phyloP scores from a whole-genome alignment of 306 rosid species.

The Vicia faba region DNA sequence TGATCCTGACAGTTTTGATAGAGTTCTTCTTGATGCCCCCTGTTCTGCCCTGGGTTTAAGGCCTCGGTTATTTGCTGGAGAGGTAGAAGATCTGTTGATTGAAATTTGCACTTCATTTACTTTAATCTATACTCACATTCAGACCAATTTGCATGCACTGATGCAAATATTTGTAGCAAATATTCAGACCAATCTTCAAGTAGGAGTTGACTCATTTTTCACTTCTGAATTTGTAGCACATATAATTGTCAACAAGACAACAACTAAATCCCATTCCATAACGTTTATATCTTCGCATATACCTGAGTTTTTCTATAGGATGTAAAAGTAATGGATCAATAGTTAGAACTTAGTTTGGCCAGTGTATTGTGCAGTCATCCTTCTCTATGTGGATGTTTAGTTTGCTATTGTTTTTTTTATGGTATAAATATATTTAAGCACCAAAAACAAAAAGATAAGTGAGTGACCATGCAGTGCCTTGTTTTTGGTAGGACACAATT shows the following conservation, averaged over 20 bases:
- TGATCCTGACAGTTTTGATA: conserved; percentile 83
- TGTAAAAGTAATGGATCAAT: background rate
- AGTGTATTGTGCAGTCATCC: conserved; percentile 8
- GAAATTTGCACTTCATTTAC: conserved; percentile 8
- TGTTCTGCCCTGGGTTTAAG: conserved; percentile 98
- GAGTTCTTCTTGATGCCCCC: conserved; percentile 97
- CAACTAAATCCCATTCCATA: background rate
- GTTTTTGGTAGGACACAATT: conserved; percentile 68
- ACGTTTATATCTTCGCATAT: background rate
- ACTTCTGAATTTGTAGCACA: background rate
- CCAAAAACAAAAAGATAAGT: background rate
- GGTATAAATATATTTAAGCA: background rate
- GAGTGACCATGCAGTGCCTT: conserved; percentile 29
- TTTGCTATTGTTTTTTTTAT: background rate
- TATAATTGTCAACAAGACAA: background rate
- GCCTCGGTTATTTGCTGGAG: conserved; percentile 87
- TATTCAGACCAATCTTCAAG: conserved; percentile 15
- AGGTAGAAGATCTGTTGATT: conserved; percentile 53
- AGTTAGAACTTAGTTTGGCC: conserved; percentile 19
- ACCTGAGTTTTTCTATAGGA: conserved; percentile 11
- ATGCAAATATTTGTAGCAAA: conserved; percentile 13
- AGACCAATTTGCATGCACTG: conserved; percentile 3
- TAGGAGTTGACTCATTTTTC: conserved; percentile 31
- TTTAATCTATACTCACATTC: background rate
- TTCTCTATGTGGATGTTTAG: conserved; percentile 4